phyloP scores from a whole-genome alignment of 768 basidiomycete species.

The Tulasnella sp. region DNA sequence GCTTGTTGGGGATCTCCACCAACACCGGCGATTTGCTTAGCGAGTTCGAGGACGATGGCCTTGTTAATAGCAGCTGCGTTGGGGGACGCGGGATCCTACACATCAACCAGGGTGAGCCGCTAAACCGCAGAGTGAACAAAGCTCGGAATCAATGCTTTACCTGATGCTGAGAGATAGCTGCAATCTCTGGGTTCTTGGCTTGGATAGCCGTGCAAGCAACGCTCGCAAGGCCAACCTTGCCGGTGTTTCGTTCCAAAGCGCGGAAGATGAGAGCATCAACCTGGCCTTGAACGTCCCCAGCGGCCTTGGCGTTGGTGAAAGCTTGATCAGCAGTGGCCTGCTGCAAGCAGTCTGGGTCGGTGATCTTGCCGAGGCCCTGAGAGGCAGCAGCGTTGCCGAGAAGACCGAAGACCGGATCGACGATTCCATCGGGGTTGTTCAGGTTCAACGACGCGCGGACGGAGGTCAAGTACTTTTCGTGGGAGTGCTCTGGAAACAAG shows the following conservation, averaged over 20 bases:
- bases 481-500: constrained; percentile 53
- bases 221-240: constrained; percentile 46
- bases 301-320: constrained; percentile 68
- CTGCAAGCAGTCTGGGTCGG: constrained; percentile 58
- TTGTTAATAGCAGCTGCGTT: constrained; percentile 60
- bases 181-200: constrained; percentile 62
- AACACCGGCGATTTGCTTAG: constrained; percentile 60
- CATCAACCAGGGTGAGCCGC: too few species aligned
- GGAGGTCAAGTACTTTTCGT: constrained; percentile 53
- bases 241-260: constrained; percentile 64
- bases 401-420: constrained; percentile 58
- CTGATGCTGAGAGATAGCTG: constrained; percentile 60
- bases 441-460: constrained; percentile 47
- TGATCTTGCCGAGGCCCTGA: constrained; percentile 51
- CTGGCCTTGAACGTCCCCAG: constrained; percentile 52
- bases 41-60: constrained; percentile 56
- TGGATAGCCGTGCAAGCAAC: constrained; percentile 51
- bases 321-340: constrained; percentile 43
- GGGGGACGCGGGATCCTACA: constrained; percentile 56
- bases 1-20: constrained; percentile 59
- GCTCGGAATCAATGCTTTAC: constrained; percentile 30
- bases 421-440: constrained; percentile 58
- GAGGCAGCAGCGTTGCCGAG: constrained; percentile 63
- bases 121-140: too few species aligned
- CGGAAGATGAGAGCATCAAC: constrained; percentile 58